A percentile compares a stretch with the other conserved stretches of the same genome.
phyloP scores from a whole-genome alignment of 1,139 yeast species.

The Saccharomyces hybrid region DNA sequence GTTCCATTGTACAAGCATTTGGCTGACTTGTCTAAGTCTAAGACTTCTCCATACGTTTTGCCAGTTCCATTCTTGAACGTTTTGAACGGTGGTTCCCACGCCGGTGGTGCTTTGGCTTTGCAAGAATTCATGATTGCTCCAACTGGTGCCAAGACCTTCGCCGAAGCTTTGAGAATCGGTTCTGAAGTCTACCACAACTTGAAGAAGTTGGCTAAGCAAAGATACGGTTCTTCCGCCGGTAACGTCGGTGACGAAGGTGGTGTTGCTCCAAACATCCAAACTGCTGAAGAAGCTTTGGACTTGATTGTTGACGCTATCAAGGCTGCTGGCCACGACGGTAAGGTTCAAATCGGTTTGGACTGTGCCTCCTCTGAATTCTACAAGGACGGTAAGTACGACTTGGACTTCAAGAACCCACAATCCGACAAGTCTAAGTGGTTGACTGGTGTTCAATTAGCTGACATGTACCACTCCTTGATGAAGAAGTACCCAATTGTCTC shows the following conservation, averaged over 20 bases:
- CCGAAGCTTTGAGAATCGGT: slow-evolving; percentile 92
- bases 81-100: slow-evolving; percentile 97
- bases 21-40: slow-evolving; percentile 55
- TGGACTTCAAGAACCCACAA: slow-evolving; percentile 93
- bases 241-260: slow-evolving; percentile 99
- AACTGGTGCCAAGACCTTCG: slow-evolving; percentile 74
- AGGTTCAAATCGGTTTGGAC: slow-evolving; percentile 84
- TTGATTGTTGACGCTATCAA: slow-evolving; percentile 81
- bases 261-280: slow-evolving; percentile 91
- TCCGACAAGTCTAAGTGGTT: slow-evolving; percentile 86
- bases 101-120: slow-evolving; percentile 97
- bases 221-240: slow-evolving; percentile 94
- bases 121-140: slow-evolving; percentile 99
- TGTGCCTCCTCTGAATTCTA: slow-evolving; percentile 95
- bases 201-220: slow-evolving; percentile 82
- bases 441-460: slow-evolving; percentile 78
- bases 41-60: slow-evolving; percentile 66
- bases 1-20: slow-evolving; percentile 84
- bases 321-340: slow-evolving; percentile 87
- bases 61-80: slow-evolving; percentile 98
- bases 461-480: slow-evolving; percentile 67
- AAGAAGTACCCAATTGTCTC: slow-evolving; percentile 93
- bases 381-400: slow-evolving; percentile 91
- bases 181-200: slow-evolving; percentile 94
- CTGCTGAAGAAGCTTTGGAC: slow-evolving; percentile 93